Evolutionary conservation across 2,329 filamentous ascomycete genomes (phyloP), one percentile per base, ranked within the genome.

Genomic region (Botrytis sinoallii): DNA sequence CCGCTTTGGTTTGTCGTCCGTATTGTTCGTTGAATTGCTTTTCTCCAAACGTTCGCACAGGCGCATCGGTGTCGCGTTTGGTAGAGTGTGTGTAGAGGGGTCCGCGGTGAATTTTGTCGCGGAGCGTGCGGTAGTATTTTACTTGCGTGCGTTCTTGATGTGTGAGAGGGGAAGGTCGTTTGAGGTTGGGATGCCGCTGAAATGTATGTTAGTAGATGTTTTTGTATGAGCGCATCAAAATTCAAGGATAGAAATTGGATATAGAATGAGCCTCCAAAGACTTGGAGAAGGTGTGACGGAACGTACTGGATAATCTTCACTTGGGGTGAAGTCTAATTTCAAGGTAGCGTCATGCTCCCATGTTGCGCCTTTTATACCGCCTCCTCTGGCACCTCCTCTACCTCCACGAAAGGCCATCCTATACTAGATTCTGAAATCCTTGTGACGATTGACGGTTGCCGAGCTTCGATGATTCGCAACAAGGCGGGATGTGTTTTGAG

Each of bases 51-150:
- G 73, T 84, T 81, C 73, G 83, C 74, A 64, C 81, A 75, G 64
- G 82, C 74, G 74, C 83, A 74, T 83, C 85, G 2, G 74, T 66
- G 70, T 80, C 77, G 48, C 78, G 76, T 63, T 79, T 79, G 2
- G 79, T 78, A 1, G 80, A 75, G 71, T 79, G 77, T 6, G 80
- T 81, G 81, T 89, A 91, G 75, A 89, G 86, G 0, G 89, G 88
- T 0, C 89, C 89, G 65, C 89, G 86, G 77, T 89, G 88, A 73
- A 88, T 85, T 63, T 84, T 84, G 65, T 87, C 85, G 76, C 87
- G 87, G 7, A 90, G 81, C 1, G 81, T 81, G 12, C 87, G 85
- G 78, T 87, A 88, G 74, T 84, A 80, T 70, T 86, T 82, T 68
- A 89, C 83, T 75, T 85, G 83, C 7, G 79, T 79, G 72, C 82